These are phyloP conservation scores for Castanea crenata DNA, from an alignment of 306 rosid species.

Conservation along the genomic window DNA sequence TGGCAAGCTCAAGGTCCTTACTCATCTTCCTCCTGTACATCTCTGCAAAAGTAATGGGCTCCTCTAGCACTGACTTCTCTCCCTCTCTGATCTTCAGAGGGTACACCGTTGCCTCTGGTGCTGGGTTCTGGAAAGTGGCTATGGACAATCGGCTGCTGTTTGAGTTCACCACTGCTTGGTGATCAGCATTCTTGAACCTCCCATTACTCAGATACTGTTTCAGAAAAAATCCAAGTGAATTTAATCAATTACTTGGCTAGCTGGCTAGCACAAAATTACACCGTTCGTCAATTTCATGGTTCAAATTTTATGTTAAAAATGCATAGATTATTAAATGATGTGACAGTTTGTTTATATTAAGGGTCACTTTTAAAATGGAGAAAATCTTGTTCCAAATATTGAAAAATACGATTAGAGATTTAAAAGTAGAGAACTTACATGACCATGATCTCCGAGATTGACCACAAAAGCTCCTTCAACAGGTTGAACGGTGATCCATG, in stretches of 20 bases:
- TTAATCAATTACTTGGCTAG: neutral
- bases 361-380: no score
- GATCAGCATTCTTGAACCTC: constrained; percentile 92
- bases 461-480: constrained; percentile 84
- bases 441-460: constrained; percentile 92
- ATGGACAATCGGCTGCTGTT: constrained; percentile 70
- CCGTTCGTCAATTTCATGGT: no score
- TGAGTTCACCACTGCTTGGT: constrained; percentile 93
- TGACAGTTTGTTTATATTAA: no score
- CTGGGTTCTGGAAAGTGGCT: constrained; percentile 89
- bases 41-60: constrained; percentile 66
- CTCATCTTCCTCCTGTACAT: constrained; percentile 79
- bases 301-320: no score
- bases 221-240: neutral
- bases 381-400: no score
- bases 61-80: constrained; percentile 51
- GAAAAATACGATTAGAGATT: no score
- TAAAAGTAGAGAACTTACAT: constrained; percentile 40
- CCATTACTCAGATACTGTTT: constrained; percentile 79
- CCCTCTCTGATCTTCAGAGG: constrained; percentile 68
- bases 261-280: no score
- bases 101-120: constrained; percentile 63
- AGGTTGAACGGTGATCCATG: constrained; percentile 91
- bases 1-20: constrained; percentile 61
- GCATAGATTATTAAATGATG: no score